Evolutionary conservation across 345 rosid genomes (phyloP), one percentile per base, ranked within the genome.

Genomic region (Populus nigra): DNA sequence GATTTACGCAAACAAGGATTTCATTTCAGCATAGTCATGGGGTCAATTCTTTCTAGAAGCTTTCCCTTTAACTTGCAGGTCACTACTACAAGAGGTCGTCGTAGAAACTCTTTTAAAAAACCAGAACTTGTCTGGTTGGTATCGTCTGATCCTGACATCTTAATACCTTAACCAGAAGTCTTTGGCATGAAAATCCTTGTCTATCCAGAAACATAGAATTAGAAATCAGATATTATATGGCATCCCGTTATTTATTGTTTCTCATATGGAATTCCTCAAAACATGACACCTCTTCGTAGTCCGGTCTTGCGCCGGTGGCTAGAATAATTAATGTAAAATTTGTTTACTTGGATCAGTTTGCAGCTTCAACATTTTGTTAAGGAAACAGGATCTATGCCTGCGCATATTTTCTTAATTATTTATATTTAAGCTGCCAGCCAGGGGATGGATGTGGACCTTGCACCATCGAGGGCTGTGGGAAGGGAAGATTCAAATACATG

Each of bases 41-140:
- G 69, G 59, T 38, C 69, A 39, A 39, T 2, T 25, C 8, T 15
- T 62, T 75, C 78, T 47, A 66, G 72, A 75, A 75, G 71, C 16
- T 35, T n/a, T 33, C 25, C 15, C 13, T 33, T 47, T 15, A 47
- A 47, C 50, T 47, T 47, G 39, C 5, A 47, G 77, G 70, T 22
- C 62, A 66, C 67, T 39, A 31, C n/a, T 29, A 67, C 36, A 31
- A n/a, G 12, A 23, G 49, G 47, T 49, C 27, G 43, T 74, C 7
- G 0, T 15, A 27, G 45, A 45, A 75, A 66, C 31, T 75, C 62
- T 45, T 23, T 1, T 47, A 47, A 22, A 31, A 43, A 65, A 17
- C 47, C 23, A 13, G 12, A 6, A 49, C 65, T 31, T 75, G 78
- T 66, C 65, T 15, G 59, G 63, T 49, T 31, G 72, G 62, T 49